A percentile compares a stretch with the other conserved stretches of the same genome.
Evolutionary conservation across 2,329 filamentous ascomycete species (phyloP).

Genomic region (Lomentospora prolificans): DNA sequence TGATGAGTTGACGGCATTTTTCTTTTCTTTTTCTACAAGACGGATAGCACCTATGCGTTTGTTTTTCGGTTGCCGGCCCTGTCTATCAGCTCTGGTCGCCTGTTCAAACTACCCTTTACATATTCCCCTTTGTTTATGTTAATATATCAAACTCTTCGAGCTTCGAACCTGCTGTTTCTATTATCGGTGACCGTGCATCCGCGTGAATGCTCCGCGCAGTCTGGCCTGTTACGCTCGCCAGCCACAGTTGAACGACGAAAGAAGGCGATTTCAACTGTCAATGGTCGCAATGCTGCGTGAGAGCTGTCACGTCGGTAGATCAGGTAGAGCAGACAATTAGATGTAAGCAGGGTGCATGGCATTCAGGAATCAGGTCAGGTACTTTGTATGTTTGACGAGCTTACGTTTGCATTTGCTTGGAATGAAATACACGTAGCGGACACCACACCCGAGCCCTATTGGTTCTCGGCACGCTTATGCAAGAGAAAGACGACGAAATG

Average conservation of each 20-base stretch:
- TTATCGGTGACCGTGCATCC: no score
- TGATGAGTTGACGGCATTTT: slow-evolving; percentile 1
- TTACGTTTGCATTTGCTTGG: no score
- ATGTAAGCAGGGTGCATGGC: no score
- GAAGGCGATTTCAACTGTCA: neutral
- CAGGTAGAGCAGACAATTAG: no score
- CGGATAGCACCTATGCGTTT: neutral
- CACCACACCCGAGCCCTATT: neutral
- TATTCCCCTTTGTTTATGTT: neutral
- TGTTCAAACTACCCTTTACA: neutral
- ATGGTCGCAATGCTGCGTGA: no score
- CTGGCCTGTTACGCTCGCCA: no score
- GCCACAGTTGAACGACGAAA: no score
- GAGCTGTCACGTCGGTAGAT: no score
- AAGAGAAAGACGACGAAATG: neutral
- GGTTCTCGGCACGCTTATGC: neutral
- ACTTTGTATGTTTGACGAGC: no score
- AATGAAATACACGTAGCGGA: no score
- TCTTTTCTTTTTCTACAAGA: neutral
- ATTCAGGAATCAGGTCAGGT: no score
- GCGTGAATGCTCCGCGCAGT: no score
- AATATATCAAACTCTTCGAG: neutral
- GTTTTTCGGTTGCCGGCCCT: neutral
- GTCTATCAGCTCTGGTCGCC: neutral
- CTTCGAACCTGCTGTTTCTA: neutral